phyloP scores from a whole-genome alignment of 2,329 filamentous ascomycete genomes.

The Lecanicillium sp. region DNA sequence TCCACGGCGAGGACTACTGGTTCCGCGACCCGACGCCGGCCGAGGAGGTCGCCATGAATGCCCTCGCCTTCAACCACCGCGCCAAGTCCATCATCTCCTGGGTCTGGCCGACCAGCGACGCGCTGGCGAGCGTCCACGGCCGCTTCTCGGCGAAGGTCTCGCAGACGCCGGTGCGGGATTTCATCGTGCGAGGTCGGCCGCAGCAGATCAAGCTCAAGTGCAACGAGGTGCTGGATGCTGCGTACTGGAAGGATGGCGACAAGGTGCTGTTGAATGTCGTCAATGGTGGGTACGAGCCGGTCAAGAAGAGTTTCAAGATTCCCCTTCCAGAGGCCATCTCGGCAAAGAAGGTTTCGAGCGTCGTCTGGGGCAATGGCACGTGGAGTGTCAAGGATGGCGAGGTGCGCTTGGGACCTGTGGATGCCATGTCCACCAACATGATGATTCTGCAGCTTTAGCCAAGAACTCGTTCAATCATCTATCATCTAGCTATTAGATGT shows the following conservation, averaged over 20 bases:
- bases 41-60: conserved; percentile 37
- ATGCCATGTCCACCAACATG: conserved; percentile 18
- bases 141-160: conserved; percentile 30
- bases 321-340: conserved; percentile 9
- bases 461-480: background rate
- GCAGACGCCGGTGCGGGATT: conserved; percentile 25
- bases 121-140: conserved; percentile 30
- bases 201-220: conserved; percentile 4
- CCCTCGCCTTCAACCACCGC: conserved; percentile 37
- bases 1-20: conserved; percentile 41
- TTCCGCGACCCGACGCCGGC: conserved; percentile 32
- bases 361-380: conserved; percentile 14
- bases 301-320: conserved; percentile 9
- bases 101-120: conserved; percentile 33
- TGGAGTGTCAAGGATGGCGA: conserved; percentile 10
- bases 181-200: conserved; percentile 27
- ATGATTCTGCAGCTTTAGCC: conserved; percentile 8
- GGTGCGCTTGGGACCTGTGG: conserved; percentile 8
- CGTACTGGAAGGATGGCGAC: conserved; percentile 14
- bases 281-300: conserved; percentile 15
- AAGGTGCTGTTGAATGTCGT: conserved; percentile 15
- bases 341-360: conserved; percentile 6
- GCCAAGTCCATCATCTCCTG: conserved; percentile 35
- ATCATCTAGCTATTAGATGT: background rate
- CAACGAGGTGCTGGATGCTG: conserved; percentile 12